These are phyloP conservation scores for Botrytis hyacinthi DNA, from an alignment of 2,329 filamentous ascomycete species.

Conservation along the genomic window DNA sequence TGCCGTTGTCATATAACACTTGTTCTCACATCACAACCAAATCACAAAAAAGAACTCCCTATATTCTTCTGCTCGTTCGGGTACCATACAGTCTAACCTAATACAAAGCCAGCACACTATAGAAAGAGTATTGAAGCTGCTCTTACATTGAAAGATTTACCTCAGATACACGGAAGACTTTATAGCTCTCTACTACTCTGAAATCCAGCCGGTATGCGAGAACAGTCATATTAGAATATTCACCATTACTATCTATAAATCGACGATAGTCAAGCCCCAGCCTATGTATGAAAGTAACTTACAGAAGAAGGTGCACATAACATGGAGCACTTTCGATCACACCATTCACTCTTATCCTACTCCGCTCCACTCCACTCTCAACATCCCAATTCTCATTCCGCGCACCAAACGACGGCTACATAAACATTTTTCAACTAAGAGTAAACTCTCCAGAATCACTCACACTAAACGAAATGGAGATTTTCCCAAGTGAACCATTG, in stretches of 20 bases:
- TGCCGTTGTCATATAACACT: background rate
- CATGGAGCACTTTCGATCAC: background rate
- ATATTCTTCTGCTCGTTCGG: background rate
- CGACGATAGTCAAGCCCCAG: background rate
- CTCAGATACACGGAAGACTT: background rate
- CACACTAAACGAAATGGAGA: no score
- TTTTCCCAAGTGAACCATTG: background rate
- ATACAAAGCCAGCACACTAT: background rate
- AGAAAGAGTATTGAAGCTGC: background rate
- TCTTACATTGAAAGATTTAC: background rate
- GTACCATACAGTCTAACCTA: background rate
- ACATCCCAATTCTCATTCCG: background rate
- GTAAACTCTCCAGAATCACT: background rate
- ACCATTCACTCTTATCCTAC: background rate
- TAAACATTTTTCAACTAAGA: background rate
- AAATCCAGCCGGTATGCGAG: accelerated
- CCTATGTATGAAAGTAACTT: no score
- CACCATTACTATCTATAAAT: background rate
- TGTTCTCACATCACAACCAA: background rate
- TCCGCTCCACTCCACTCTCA: background rate
- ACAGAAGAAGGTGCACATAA: background rate
- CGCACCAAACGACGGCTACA: background rate
- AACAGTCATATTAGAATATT: background rate
- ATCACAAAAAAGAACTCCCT: background rate
- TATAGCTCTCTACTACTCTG: background rate